These are phyloP conservation scores for Ascosphaera acerosa DNA, from an alignment of 2,329 filamentous ascomycete genomes.

Conservation along the genomic window DNA sequence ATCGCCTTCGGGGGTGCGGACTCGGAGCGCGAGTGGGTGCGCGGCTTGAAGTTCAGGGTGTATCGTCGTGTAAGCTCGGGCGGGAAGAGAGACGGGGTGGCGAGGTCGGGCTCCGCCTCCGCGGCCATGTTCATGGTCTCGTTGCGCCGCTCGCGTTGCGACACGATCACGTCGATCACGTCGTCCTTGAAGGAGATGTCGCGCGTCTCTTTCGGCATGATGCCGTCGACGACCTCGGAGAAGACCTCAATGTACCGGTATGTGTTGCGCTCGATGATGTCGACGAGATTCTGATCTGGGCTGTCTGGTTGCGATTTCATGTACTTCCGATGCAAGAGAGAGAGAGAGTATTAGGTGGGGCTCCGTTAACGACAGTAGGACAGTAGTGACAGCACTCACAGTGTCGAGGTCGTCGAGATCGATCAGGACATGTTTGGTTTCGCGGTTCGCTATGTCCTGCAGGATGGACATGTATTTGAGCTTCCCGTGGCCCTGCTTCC, in stretches of 20 bases:
- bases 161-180: conserved; percentile 89
- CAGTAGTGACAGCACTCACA: conserved; percentile 21
- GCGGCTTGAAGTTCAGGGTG: conserved; percentile 85
- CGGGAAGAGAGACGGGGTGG: conserved; percentile 56
- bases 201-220: conserved; percentile 51
- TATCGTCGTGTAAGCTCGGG: conserved; percentile 81
- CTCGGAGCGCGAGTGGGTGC: conserved; percentile 44
- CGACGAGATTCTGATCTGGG: conserved; percentile 39
- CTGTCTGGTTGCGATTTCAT: conserved; percentile 45
- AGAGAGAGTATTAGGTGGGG: not conserved
- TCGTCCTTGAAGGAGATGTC: conserved; percentile 93
- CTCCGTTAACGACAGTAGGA: too few species aligned
- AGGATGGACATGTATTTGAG: conserved; percentile 75
- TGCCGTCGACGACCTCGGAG: conserved; percentile 64
- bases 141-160: conserved; percentile 67
- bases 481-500: conserved; percentile 34
- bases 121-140: conserved; percentile 44
- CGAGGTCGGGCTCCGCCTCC: conserved; percentile 38
- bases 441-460: conserved; percentile 65
- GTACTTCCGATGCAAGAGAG: conserved; percentile 28
- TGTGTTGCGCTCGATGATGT: conserved; percentile 72
- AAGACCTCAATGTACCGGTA: conserved; percentile 89
- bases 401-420: conserved; percentile 68
- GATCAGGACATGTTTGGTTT: conserved; percentile 50
- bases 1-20: conserved; percentile 37